Conservation (phyloP, 768 basidiomycete species). For the Coprinopsis marcescibilis region DNA sequence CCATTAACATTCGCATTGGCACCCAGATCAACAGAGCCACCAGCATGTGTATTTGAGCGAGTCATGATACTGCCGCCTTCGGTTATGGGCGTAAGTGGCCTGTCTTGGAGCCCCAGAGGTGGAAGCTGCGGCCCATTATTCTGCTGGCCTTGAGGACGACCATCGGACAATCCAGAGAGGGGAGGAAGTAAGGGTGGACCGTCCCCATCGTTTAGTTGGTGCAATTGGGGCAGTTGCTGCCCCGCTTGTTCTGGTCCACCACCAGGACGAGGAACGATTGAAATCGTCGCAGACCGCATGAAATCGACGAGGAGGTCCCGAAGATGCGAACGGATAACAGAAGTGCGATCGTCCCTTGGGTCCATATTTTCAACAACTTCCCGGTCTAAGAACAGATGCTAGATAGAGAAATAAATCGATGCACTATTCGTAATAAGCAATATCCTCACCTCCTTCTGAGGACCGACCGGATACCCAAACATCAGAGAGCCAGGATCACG, state of each 20-base stretch:
- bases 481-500: conserved; percentile 77
- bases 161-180: conserved; percentile 21
- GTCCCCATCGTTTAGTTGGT: conserved; percentile 12
- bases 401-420: conserved; percentile 7
- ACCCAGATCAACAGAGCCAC: conserved; percentile 7
- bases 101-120: conserved; percentile 43
- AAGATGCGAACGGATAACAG: conserved; percentile 57
- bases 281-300: conserved; percentile 40
- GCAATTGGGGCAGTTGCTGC: not conserved
- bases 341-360: conserved; percentile 72
- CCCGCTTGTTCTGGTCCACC: conserved; percentile 11
- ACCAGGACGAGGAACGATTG: conserved; percentile 17
- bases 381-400: conserved; percentile 86
- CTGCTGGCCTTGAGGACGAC: conserved; percentile 3
- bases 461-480: conserved; percentile 91
- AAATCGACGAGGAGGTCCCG: conserved; percentile 57
- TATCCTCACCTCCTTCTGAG: conserved; percentile 68
- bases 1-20: not conserved
- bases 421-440: conserved; percentile 3
- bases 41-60: conserved; percentile 19
- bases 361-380: conserved; percentile 76
- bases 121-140: conserved; percentile 49
- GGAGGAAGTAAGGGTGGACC: conserved; percentile 32
- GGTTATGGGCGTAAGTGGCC: conserved; percentile 59
- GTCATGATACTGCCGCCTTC: conserved; percentile 38